These are phyloP conservation scores for Asterochloris sp. DNA, from an alignment of 139 green algal species.

Conservation along the genomic window DNA sequence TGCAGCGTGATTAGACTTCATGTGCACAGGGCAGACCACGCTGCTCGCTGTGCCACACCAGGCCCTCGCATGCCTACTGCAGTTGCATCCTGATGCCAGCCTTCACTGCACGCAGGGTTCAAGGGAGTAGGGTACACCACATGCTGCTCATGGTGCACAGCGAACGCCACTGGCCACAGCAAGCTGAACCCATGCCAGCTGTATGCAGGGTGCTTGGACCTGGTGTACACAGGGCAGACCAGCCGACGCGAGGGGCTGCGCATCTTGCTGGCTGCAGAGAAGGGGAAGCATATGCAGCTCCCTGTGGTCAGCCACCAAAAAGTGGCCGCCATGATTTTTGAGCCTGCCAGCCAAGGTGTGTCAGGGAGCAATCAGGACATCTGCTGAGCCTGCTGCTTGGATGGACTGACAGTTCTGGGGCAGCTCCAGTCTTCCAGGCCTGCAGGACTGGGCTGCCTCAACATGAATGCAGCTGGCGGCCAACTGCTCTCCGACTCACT, in stretches of 20 bases:
- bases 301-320: background rate
- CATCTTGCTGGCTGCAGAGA: slow-evolving; percentile 1
- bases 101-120: no score
- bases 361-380: background rate
- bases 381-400: background rate
- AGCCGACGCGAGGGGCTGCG: background rate
- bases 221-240: background rate
- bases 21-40: no score
- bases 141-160: no score
- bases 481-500: background rate
- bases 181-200: background rate
- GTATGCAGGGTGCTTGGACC: background rate
- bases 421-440: no score
- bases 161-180: no score
- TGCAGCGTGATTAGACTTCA: no score
- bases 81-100: background rate
- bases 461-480: no score
- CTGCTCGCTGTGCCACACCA: background rate
- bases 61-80: background rate
- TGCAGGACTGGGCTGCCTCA: background rate
- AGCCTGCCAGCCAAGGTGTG: slow-evolving; percentile 14
- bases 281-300: background rate
- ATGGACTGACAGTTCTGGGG: background rate
- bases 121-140: no score
- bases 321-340: slow-evolving; percentile 1